phyloP scores from a whole-genome alignment of 495 filamentous ascomycete species.

The Penicillium verhagenii region DNA sequence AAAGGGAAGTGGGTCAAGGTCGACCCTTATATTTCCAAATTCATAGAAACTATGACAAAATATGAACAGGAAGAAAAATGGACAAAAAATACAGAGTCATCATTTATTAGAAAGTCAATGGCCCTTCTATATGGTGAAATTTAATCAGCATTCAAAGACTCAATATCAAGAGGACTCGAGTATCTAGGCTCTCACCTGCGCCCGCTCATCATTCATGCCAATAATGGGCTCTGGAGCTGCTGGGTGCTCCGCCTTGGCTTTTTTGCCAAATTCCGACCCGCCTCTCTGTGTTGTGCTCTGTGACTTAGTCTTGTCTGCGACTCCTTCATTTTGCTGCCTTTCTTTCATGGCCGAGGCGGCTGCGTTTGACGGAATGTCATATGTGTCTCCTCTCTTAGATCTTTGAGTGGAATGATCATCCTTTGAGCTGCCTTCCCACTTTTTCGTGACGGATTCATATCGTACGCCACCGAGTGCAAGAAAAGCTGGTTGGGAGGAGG shows the following conservation, averaged over 20 bases:
- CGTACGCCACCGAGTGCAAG: constrained; percentile 9
- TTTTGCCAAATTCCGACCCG: constrained; percentile 39
- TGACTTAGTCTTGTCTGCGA: constrained; percentile 39
- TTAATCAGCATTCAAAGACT: constrained; percentile 5
- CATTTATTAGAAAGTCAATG: background rate
- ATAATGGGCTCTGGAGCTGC: constrained; percentile 63
- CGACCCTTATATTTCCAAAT: too few relatives aligned
- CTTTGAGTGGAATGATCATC: background rate
- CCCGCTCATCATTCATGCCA: constrained; percentile 71
- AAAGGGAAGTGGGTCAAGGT: too few relatives aligned
- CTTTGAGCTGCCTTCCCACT: constrained; percentile 37
- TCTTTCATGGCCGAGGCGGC: constrained; percentile 1
- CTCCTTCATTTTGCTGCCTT: background rate
- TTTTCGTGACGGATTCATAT: constrained; percentile 20
- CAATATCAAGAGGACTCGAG: background rate
- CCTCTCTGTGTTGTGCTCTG: constrained; percentile 46
- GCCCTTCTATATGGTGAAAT: constrained; percentile 27
- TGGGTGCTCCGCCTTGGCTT: constrained; percentile 62
- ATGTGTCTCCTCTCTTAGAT: constrained; percentile 1
- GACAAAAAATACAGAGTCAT: background rate
- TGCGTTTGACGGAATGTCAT: background rate
- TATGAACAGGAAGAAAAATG: too few relatives aligned
- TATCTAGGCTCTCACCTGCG: constrained; percentile 38
- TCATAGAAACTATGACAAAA: too few relatives aligned
- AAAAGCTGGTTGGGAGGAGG: background rate